These are phyloP conservation scores for Exophiala calicioides DNA, from an alignment of 2,329 filamentous ascomycete genomes.

Conservation along the genomic window DNA sequence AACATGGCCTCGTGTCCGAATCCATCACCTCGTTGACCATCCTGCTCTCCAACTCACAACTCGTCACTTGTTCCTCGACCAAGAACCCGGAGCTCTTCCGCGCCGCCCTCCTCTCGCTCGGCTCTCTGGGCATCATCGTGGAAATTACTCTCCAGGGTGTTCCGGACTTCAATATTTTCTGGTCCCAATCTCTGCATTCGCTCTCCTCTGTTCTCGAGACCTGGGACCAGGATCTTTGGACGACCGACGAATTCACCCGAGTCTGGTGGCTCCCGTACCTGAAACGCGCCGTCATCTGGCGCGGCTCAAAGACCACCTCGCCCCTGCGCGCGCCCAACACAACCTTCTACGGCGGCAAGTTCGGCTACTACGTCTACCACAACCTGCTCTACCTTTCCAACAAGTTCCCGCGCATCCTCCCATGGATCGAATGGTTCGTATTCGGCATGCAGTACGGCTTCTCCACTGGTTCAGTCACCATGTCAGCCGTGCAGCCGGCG, in stretches of 20 bases:
- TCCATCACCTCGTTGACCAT: slow-evolving; percentile 73
- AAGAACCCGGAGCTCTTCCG: slow-evolving; percentile 79
- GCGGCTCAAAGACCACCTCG: slow-evolving; percentile 73
- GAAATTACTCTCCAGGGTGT: slow-evolving; percentile 84
- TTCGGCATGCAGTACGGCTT: slow-evolving; percentile 98
- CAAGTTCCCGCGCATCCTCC: slow-evolving; percentile 74
- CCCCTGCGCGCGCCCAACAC: slow-evolving; percentile 59
- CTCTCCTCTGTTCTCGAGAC: slow-evolving; percentile 67
- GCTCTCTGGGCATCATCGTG: slow-evolving; percentile 85
- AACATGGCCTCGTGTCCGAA: slow-evolving; percentile 81
- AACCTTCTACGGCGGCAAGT: slow-evolving; percentile 76
- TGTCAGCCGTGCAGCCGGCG: slow-evolving; percentile 76
- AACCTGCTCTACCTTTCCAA: slow-evolving; percentile 81
- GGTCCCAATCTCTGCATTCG: slow-evolving; percentile 76
- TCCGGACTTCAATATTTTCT: slow-evolving; percentile 78
- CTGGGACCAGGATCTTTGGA: slow-evolving; percentile 79
- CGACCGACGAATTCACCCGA: slow-evolving; percentile 79
- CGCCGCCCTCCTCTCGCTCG: slow-evolving; percentile 82
- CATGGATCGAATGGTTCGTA: slow-evolving; percentile 92
- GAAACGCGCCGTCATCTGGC: slow-evolving; percentile 83
- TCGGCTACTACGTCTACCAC: slow-evolving; percentile 91
- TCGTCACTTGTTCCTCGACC: slow-evolving; percentile 66
- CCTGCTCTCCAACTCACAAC: slow-evolving; percentile 76
- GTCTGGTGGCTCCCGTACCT: slow-evolving; percentile 99
- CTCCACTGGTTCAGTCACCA: slow-evolving; percentile 62